Percentiles rank a stretch among this genome's conserved stretches.
These are phyloP conservation scores for Hamamelis virginiana DNA, from an alignment of 164 flowering plant genomes.

Conservation along the genomic window DNA sequence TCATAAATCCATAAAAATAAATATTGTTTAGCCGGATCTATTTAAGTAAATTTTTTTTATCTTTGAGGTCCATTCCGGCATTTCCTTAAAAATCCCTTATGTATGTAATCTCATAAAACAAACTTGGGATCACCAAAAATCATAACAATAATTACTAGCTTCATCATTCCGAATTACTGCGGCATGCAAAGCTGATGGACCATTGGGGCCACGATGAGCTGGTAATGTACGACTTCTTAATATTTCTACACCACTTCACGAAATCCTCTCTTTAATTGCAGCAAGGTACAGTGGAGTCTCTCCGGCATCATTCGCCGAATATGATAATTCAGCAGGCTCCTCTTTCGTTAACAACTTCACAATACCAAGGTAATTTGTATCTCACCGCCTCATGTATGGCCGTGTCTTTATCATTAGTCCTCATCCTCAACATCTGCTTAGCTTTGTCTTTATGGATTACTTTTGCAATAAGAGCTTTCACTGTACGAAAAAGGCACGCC, in stretches of 20 bases:
- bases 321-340: not conserved
- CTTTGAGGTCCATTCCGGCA: too few relatives aligned
- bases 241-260: not conserved
- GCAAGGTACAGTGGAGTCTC: constrained; percentile 1
- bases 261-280: not conserved
- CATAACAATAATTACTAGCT: too few relatives aligned
- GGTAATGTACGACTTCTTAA: not conserved
- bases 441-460: not conserved
- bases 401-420: not conserved
- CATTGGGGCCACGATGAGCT: not conserved
- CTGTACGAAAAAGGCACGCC: not conserved
- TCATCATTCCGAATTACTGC: not conserved
- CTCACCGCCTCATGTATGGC: not conserved
- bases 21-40: too few relatives aligned
- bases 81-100: too few relatives aligned
- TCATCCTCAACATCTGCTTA: not conserved
- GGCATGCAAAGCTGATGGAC: constrained; percentile 1
- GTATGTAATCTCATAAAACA: too few relatives aligned
- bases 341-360: not conserved
- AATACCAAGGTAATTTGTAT: too few relatives aligned
- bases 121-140: too few relatives aligned
- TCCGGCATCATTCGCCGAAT: not conserved
- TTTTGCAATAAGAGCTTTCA: not conserved
- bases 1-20: too few relatives aligned
- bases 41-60: too few relatives aligned